phyloP scores from a whole-genome alignment of 306 rosid genomes.

The Cercis canadensis region DNA sequence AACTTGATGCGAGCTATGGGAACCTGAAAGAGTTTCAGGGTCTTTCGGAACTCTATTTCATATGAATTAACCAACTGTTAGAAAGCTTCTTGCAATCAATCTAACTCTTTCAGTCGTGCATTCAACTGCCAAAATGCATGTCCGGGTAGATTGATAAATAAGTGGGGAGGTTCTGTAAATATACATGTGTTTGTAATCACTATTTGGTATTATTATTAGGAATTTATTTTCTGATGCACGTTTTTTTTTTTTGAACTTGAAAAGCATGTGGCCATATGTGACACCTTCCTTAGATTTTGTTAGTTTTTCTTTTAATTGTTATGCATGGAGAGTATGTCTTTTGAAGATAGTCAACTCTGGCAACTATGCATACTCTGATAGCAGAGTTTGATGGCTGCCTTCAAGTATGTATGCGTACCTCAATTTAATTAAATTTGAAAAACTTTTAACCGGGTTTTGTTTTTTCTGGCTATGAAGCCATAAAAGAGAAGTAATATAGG shows the following conservation, averaged over 20 bases:
- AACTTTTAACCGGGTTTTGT: not conserved
- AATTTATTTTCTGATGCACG: slow-evolving; percentile 4
- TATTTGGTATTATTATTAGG: not conserved
- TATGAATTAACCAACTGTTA: not conserved
- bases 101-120: not conserved
- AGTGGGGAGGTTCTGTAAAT: not conserved
- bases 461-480: slow-evolving; percentile 3
- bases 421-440: not conserved
- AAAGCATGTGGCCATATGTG: not conserved
- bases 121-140: not conserved
- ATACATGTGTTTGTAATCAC: no score
- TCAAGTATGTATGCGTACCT: not conserved
- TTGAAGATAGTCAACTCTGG: not conserved
- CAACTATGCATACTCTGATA: not conserved
- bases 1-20: no score
- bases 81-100: not conserved
- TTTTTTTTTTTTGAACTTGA: slow-evolving; percentile 7
- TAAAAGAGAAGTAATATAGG: slow-evolving; percentile 9
- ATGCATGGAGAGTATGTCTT: not conserved
- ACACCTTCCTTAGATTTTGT: not conserved
- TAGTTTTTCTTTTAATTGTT: not conserved
- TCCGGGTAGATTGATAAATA: not conserved
- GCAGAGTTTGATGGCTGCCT: not conserved
- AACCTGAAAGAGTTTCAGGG: not conserved
- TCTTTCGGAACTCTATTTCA: not conserved